Conservation (phyloP, 129 eudicot species). For the Dittrichia graveolens region DNA sequence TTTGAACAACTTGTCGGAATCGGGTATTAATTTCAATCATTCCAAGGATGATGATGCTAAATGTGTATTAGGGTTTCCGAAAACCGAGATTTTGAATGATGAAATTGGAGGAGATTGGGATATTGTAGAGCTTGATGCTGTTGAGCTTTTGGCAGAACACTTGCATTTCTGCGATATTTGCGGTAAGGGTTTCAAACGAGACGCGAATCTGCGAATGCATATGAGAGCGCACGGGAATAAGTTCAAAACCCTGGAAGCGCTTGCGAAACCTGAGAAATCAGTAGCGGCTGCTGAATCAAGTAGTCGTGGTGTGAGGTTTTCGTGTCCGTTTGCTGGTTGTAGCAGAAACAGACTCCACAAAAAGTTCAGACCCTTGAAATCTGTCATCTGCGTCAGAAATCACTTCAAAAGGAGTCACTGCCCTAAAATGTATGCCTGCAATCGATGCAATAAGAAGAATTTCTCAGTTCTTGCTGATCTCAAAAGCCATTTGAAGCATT, state of each 20-base stretch:
- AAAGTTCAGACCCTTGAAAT: conserved; percentile 76
- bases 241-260: conserved; percentile 73
- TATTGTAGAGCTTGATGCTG: conserved; percentile 74
- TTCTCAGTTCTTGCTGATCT: conserved; percentile 86
- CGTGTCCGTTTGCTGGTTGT: conserved; percentile 82
- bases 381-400: conserved; percentile 77
- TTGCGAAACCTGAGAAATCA: conserved; percentile 61
- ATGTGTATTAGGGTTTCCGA: conserved; percentile 19
- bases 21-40: conserved; percentile 3
- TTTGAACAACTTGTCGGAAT: background rate
- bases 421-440: conserved; percentile 79
- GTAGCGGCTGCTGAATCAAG: background rate
- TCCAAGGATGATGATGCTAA: conserved; percentile 8
- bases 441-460: conserved; percentile 67
- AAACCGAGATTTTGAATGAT: conserved; percentile 30
- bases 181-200: conserved; percentile 95
- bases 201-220: conserved; percentile 93
- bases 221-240: conserved; percentile 93
- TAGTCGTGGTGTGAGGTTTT: conserved; percentile 48
- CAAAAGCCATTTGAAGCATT: conserved; percentile 89
- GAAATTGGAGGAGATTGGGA: conserved; percentile 40
- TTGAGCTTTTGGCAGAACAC: conserved; percentile 78
- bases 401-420: conserved; percentile 95
- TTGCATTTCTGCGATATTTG: conserved; percentile 79
- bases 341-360: conserved; percentile 61